A percentile compares a stretch with the other conserved stretches of the same genome.
Conservation (phyloP, 1,139 yeast genomes). For the Nakaseomyces bracarensis region DNA sequence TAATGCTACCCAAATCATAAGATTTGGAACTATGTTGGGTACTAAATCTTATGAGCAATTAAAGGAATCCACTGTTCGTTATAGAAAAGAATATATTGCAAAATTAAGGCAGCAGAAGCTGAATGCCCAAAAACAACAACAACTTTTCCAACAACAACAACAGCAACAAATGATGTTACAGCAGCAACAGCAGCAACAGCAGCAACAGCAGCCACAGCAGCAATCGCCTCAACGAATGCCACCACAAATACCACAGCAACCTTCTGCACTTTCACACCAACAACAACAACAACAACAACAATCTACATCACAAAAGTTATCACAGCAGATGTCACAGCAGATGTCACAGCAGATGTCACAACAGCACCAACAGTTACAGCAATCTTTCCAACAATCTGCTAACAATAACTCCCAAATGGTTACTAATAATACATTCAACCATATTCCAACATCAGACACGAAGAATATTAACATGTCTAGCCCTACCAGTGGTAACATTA, state of each 20-base stretch:
- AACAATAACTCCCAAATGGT: neutral
- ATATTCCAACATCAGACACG: constrained; percentile 6
- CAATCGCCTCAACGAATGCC: constrained; percentile 1
- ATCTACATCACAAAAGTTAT: constrained; percentile 8
- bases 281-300: constrained; percentile 21
- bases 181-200: constrained; percentile 18
- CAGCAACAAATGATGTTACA: constrained; percentile 17
- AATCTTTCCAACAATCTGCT: neutral
- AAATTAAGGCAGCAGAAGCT: constrained; percentile 33
- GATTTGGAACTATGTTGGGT: constrained; percentile 86
- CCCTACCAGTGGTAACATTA: neutral
- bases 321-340: constrained; percentile 12
- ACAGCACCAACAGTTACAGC: constrained; percentile 8
- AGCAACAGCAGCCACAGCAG: constrained; percentile 8
- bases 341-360: constrained; percentile 9
- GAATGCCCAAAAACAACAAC: constrained; percentile 31
- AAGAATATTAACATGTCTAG: neutral
- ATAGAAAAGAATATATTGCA: constrained; percentile 45
- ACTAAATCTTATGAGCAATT: constrained; percentile 76
- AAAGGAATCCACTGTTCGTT: constrained; percentile 40
- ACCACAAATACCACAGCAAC: constrained; percentile 9
- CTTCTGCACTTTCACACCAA: constrained; percentile 15
- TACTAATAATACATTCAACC: constrained; percentile 5
- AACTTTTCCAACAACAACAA: constrained; percentile 23
- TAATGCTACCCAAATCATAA: constrained; percentile 77